Conservation (phyloP, 2,329 filamentous ascomycete species). For the Phaeomoniella chlamydospora region DNA sequence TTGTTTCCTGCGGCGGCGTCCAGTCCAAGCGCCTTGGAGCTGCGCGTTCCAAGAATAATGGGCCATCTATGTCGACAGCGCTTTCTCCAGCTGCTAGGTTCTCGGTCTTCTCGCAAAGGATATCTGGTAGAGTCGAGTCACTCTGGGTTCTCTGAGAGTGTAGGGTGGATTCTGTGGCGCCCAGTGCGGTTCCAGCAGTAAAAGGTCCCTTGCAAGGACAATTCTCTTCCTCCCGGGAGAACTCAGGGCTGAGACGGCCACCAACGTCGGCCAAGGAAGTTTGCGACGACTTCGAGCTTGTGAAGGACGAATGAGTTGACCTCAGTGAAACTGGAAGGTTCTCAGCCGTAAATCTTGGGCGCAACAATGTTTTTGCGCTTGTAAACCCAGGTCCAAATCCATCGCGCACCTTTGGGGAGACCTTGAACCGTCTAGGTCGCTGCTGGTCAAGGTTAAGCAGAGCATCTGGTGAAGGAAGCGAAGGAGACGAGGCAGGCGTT, state of each 20-base stretch:
- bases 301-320: not conserved
- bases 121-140: no score
- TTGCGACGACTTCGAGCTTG: not conserved
- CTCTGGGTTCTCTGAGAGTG: slow-evolving; percentile 12
- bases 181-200: not conserved
- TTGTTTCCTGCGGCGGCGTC: slow-evolving; percentile 41
- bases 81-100: slow-evolving; percentile 3
- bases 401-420: slow-evolving; percentile 6
- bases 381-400: slow-evolving; percentile 6
- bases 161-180: slow-evolving; percentile 9
- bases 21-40: slow-evolving; percentile 44
- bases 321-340: slow-evolving; percentile 2
- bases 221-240: not conserved
- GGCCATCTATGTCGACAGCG: slow-evolving; percentile 5
- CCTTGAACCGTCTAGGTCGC: slow-evolving; percentile 5
- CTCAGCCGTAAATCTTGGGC: slow-evolving; percentile 4
- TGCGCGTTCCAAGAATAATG: slow-evolving; percentile 28
- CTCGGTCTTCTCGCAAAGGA: not conserved
- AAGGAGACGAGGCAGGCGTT: slow-evolving; percentile 15
- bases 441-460: slow-evolving; percentile 8
- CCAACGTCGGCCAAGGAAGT: no score
- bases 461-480: slow-evolving; percentile 14
- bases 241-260: no score
- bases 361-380: slow-evolving; percentile 5
- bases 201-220: not conserved